A percentile compares a stretch with the other conserved stretches of the same genome.
Evolutionary conservation across 495 filamentous ascomycete species (phyloP).

Genomic region (Rhizodiscina lignyota): DNA sequence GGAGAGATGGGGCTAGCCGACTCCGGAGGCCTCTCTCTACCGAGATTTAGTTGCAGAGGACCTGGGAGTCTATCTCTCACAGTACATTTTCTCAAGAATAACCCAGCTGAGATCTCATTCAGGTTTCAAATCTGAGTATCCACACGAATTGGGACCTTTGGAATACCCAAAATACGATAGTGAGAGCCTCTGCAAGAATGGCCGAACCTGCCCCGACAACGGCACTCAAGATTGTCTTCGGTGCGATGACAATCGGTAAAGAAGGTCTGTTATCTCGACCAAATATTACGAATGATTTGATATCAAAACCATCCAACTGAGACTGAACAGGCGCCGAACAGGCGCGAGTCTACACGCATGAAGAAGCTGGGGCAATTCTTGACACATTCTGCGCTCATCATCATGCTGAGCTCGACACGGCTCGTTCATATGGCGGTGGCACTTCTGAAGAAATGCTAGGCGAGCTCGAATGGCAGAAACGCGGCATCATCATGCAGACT

Average conservation of each 20-base stretch:
- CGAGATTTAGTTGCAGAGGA: too few species aligned
- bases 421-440: conserved; percentile 32
- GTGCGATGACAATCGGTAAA: conserved; percentile 1
- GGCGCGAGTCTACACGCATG: conserved; percentile 5
- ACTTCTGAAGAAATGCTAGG: conserved; percentile 33
- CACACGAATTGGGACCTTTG: too few species aligned
- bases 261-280: neutral
- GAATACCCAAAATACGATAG: too few species aligned
- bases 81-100: too few species aligned
- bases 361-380: conserved; percentile 12
- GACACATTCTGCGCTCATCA: conserved; percentile 17
- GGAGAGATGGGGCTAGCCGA: too few species aligned
- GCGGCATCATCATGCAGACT: conserved; percentile 34
- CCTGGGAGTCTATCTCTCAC: too few species aligned
- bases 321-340: conserved; percentile 1
- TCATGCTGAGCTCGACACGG: conserved; percentile 19
- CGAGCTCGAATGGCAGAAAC: conserved; percentile 27
- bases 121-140: too few species aligned
- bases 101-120: too few species aligned
- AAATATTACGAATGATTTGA: too few species aligned
- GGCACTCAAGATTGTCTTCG: conserved; percentile 1
- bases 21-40: too few species aligned
- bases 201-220: too few species aligned
- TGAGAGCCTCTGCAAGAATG: too few species aligned
- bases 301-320: neutral